Conservation (phyloP, 176 grass and related monocot species). For the Chloris gayana region DNA sequence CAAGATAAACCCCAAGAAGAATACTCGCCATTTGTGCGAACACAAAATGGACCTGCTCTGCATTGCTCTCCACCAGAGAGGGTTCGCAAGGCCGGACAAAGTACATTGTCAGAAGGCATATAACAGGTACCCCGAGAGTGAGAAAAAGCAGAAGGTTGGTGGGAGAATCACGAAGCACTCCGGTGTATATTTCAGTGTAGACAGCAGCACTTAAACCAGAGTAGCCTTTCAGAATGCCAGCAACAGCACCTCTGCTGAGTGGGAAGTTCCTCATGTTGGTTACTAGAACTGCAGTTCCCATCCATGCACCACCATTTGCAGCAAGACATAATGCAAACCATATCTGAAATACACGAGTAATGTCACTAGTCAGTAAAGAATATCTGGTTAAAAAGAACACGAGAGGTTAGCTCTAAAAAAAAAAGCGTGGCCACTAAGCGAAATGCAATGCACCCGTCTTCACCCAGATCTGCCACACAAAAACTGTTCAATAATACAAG, state of each 20-base stretch:
- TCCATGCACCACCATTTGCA: conserved; percentile 84
- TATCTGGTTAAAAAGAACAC: background rate
- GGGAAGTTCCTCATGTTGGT: conserved; percentile 99
- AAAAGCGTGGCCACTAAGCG: background rate
- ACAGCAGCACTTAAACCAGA: conserved; percentile 79
- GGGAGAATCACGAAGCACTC: conserved; percentile 67
- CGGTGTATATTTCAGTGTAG: conserved; percentile 77
- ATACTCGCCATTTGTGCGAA: conserved; percentile 71
- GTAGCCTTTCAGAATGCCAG: conserved; percentile 92
- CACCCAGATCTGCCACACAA: background rate
- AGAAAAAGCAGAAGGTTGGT: conserved; percentile 66
- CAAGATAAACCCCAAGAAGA: conserved; percentile 79
- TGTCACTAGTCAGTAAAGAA: conserved; percentile 7
- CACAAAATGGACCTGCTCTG: conserved; percentile 71
- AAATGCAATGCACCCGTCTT: background rate
- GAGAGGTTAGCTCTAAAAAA: background rate
- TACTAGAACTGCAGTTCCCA: conserved; percentile 73
- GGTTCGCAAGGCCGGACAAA: conserved; percentile 86
- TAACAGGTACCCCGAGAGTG: conserved; percentile 63
- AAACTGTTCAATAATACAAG: background rate
- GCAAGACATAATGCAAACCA: conserved; percentile 88
- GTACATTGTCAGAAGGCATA: conserved; percentile 79
- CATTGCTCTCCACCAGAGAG: conserved; percentile 62
- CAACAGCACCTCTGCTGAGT: conserved; percentile 81
- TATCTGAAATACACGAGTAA: conserved; percentile 38